Conservation (phyloP, 495 filamentous ascomycete species). For the Podospora fimiseda region DNA sequence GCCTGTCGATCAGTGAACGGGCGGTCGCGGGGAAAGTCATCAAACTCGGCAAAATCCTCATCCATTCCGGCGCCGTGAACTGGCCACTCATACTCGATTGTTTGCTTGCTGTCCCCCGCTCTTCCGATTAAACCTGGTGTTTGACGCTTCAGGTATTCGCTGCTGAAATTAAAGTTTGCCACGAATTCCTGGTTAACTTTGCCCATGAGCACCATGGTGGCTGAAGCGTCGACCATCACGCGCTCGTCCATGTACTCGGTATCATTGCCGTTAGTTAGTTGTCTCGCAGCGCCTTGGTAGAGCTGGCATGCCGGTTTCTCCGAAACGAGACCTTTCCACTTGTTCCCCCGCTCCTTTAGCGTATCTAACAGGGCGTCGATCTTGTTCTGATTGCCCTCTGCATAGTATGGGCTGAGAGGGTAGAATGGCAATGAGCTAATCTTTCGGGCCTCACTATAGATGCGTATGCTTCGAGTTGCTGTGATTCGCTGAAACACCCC, state of each 20-base stretch:
- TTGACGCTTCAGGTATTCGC: too few species aligned
- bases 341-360: not conserved
- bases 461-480: constrained; percentile 4
- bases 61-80: constrained; percentile 1
- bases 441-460: constrained; percentile 2
- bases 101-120: not conserved
- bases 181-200: not conserved
- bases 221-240: not conserved
- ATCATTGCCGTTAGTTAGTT: not conserved
- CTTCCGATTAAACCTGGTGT: too few species aligned
- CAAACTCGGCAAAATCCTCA: not conserved
- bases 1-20: constrained; percentile 1
- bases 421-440: constrained; percentile 5
- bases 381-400: not conserved
- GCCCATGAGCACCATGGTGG: not conserved
- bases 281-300: constrained; percentile 2
- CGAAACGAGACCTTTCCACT: constrained; percentile 5
- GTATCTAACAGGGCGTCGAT: not conserved
- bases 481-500: constrained; percentile 6
- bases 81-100: constrained; percentile 1
- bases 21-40: not conserved
- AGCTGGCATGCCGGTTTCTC: constrained; percentile 5
- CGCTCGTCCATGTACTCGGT: not conserved
- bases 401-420: constrained; percentile 1
- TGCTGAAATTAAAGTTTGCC: not conserved